Evolutionary conservation across 352 stramenopile genomes (phyloP), one percentile per base, ranked within the genome.

Genomic region (Globisporangium recalcitrans): DNA sequence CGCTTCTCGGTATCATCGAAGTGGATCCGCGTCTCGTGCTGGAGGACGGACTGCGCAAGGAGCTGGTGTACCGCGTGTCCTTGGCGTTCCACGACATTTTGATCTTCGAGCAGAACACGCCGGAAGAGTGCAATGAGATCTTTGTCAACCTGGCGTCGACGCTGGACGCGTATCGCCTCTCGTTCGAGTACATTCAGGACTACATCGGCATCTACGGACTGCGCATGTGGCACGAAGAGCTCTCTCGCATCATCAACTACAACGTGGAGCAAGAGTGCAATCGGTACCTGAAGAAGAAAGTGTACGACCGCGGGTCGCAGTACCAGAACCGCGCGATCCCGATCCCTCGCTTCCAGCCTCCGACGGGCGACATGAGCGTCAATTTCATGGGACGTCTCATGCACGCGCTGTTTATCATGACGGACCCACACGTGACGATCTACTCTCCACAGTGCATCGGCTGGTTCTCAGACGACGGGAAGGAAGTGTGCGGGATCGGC

Each of bases 231-330:
- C 91, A 98, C 65, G 87, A 98, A 69, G 95, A 98, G 69, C 70
- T 98, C 19, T 90, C 80, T 26, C 89, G 95, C 19, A 96, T 98
- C 62, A 96, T 98, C 62, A 96, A 95, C 60, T 98, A 97, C 76
- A 98, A 98, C 52, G 87, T 97, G n/a, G 94, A 98, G 69, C 90
- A 97, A 60, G 95, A 98, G 71, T 94, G 86, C 78, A 97, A 98
- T 66, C 92, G 93, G 9, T 98, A 97, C 67, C 60, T 98, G 46
- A 97, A 97, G 70, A 97, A 97, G 65, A 97, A 97, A 60, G 90
- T 98, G 27, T 92, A 96, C 61, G 89, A 97, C 65, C 74, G 81
- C 24, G 78, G 87, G 14, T 97, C 89, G 5, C 88, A 95, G 65
- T 97, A 90, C 60, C 92, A 98, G 65, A 97, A 80, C 32, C 86